These are phyloP conservation scores for Aspergillus cristatus DNA, from an alignment of 495 filamentous ascomycete genomes.

Conservation along the genomic window DNA sequence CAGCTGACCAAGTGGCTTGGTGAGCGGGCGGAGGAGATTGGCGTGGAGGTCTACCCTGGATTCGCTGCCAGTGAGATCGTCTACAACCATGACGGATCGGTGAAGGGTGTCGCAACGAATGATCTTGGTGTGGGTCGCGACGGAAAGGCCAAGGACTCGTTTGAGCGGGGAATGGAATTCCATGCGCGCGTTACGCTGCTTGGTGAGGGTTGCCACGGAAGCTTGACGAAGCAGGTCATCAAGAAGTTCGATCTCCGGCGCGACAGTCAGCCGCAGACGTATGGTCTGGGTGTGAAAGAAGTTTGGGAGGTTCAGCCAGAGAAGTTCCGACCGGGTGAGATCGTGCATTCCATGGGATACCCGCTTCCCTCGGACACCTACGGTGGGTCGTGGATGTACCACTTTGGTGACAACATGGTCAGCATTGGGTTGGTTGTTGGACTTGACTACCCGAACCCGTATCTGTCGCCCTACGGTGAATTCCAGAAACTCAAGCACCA, in stretches of 20 bases:
- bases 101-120: slow-evolving; percentile 93
- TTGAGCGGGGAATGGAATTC: slow-evolving; percentile 97
- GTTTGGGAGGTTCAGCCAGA: slow-evolving; percentile 94
- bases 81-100: slow-evolving; percentile 76
- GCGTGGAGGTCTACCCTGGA: slow-evolving; percentile 97
- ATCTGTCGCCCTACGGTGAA: slow-evolving; percentile 89
- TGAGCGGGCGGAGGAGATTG: slow-evolving; percentile 88
- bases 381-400: slow-evolving; percentile 96
- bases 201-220: slow-evolving; percentile 92
- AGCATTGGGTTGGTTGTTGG: slow-evolving; percentile 89
- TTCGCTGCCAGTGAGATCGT: slow-evolving; percentile 92
- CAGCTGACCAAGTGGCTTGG: slow-evolving; percentile 92
- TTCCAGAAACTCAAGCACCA: slow-evolving; percentile 99
- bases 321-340: slow-evolving; percentile 80
- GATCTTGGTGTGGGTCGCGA: slow-evolving; percentile 76
- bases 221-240: slow-evolving; percentile 87
- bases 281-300: slow-evolving; percentile 90
- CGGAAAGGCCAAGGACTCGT: slow-evolving; percentile 81
- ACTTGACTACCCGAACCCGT: slow-evolving; percentile 93
- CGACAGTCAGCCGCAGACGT: slow-evolving; percentile 88
- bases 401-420: slow-evolving; percentile 96
- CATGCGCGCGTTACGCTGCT: slow-evolving; percentile 91
- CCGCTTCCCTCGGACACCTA: slow-evolving; percentile 85
- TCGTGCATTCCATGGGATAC: slow-evolving; percentile 90
- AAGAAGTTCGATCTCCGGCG: slow-evolving; percentile 90